These are phyloP conservation scores for Trichoderma citrinoviride DNA, from an alignment of 2,329 filamentous ascomycete species.

Conservation along the genomic window DNA sequence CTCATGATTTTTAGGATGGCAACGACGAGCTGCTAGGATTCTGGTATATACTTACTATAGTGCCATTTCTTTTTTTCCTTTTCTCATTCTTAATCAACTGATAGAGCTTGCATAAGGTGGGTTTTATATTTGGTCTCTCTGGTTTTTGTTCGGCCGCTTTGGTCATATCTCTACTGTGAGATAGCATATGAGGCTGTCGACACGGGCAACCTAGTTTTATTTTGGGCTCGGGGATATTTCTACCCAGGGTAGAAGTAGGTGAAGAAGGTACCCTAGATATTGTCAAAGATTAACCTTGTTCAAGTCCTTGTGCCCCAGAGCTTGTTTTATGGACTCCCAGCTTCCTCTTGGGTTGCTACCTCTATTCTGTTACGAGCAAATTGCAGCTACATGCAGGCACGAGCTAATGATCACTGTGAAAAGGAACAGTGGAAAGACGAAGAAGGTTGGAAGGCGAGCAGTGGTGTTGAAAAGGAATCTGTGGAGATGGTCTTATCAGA, in stretches of 20 bases:
- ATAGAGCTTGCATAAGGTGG: constrained; percentile 10
- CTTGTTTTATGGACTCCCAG: too few species aligned
- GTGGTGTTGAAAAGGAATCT: too few species aligned
- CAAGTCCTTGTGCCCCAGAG: too few species aligned
- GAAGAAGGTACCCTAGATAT: not conserved
- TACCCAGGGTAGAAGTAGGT: not conserved
- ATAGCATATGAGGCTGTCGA: not conserved
- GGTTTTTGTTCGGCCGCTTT: not conserved
- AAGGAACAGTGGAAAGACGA: too few species aligned
- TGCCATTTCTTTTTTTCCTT: not conserved
- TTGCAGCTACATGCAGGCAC: too few species aligned
- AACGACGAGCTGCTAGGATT: constrained; percentile 9
- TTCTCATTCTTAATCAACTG: not conserved
- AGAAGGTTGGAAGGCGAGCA: too few species aligned
- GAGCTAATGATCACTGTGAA: too few species aligned
- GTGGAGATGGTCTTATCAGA: too few species aligned
- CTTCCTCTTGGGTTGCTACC: too few species aligned
- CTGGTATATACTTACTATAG: constrained; percentile 13
- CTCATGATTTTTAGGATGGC: constrained; percentile 14
- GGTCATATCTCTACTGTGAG: not conserved
- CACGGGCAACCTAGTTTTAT: not conserved
- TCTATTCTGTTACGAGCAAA: too few species aligned
- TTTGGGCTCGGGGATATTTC: too few species aligned
- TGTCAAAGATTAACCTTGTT: too few species aligned
- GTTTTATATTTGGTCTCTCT: not conserved